Evolutionary conservation across 345 rosid species (phyloP).

Genomic region (Eucalyptus polyanthemos): DNA sequence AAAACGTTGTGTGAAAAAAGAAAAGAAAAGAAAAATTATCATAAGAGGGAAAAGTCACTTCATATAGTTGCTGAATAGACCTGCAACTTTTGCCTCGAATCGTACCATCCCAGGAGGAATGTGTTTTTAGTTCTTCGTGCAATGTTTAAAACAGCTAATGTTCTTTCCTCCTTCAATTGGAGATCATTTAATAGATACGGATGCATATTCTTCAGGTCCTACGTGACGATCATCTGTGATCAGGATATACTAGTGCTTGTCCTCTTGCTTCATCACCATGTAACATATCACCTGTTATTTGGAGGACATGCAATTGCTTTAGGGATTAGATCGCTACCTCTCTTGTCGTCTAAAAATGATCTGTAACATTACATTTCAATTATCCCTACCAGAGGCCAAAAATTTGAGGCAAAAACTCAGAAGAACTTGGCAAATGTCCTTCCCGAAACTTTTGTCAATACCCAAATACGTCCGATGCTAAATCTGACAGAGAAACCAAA

Average conservation of each 20-base stretch:
- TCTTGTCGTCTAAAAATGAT: background rate
- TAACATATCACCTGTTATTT: background rate
- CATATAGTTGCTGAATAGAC: background rate
- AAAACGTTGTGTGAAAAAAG: background rate
- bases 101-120: background rate
- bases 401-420: background rate
- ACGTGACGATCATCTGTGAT: background rate
- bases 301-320: background rate
- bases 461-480: slow-evolving; percentile 41
- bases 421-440: background rate
- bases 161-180: background rate
- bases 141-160: background rate
- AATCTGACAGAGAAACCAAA: slow-evolving; percentile 42
- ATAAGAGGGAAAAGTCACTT: background rate
- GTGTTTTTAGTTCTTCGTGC: background rate
- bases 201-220: background rate
- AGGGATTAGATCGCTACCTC: background rate
- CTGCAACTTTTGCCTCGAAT: background rate
- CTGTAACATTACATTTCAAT: background rate
- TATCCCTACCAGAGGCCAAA: background rate
- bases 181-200: background rate
- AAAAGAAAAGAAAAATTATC: too few relatives aligned
- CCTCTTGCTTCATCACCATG: background rate
- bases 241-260: background rate
- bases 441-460: background rate